Evolutionary conservation across 768 basidiomycete species (phyloP).

Genomic region (Kwoniella botswanensis): DNA sequence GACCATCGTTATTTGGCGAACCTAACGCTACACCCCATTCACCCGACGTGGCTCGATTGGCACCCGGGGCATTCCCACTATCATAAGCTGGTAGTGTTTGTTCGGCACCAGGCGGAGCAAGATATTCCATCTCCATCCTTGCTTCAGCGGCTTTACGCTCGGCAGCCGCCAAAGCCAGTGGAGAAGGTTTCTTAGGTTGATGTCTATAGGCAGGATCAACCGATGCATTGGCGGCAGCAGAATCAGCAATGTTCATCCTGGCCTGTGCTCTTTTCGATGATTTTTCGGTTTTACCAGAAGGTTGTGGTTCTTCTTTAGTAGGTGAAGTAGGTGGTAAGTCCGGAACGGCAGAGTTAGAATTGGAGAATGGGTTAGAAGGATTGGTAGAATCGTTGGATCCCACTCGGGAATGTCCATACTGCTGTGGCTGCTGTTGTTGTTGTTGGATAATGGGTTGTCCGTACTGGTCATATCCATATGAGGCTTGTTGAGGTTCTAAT

Average conservation of each 20-base stretch:
- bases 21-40: constrained; percentile 51
- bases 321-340: not conserved
- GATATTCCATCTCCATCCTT: constrained; percentile 16
- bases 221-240: constrained; percentile 37
- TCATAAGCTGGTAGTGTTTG: constrained; percentile 5
- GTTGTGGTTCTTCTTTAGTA: constrained; percentile 11
- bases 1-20: constrained; percentile 33
- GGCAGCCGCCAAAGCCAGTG: constrained; percentile 34
- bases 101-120: constrained; percentile 17
- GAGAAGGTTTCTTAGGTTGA: constrained; percentile 47
- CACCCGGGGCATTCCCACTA: not conserved
- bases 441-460: constrained; percentile 15
- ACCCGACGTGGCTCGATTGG: constrained; percentile 29
- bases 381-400: constrained; percentile 13
- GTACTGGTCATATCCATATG: constrained; percentile 22
- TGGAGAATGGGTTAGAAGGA: constrained; percentile 18
- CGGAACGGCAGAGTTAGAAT: not conserved
- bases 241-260: constrained; percentile 44
- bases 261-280: constrained; percentile 27
- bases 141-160: constrained; percentile 23
- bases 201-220: constrained; percentile 40
- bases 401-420: constrained; percentile 2
- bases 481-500: not conserved
- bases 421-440: not conserved
- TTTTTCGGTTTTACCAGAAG: constrained; percentile 17